Evolutionary conservation across 2,329 filamentous ascomycete species (phyloP).

Genomic region (Colletotrichum plurivorum): DNA sequence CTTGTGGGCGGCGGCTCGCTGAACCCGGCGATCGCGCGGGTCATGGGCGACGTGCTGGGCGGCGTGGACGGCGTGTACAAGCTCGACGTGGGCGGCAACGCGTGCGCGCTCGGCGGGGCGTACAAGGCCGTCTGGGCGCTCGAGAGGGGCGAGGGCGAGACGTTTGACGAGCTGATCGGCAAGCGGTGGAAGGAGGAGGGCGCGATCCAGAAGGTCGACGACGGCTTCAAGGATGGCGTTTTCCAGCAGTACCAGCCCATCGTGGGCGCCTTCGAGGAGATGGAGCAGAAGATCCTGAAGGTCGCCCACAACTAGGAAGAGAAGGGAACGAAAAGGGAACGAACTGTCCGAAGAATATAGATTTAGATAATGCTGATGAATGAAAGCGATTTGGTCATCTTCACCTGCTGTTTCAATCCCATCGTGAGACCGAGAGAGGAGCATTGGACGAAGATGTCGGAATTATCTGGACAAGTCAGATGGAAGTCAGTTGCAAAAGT

Average conservation of each 20-base stretch:
- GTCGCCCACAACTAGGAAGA: constrained; percentile 48
- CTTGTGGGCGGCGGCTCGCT: constrained; percentile 93
- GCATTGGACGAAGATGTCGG: no score
- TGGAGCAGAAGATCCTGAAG: constrained; percentile 78
- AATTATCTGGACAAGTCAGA: neutral
- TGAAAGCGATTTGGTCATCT: constrained; percentile 7
- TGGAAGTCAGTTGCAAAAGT: neutral
- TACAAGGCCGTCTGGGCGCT: constrained; percentile 97
- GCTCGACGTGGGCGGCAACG: constrained; percentile 94
- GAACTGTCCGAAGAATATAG: neutral
- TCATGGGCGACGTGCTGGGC: constrained; percentile 90
- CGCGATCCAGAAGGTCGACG: constrained; percentile 85
- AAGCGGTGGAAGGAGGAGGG: constrained; percentile 87
- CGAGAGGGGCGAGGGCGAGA: constrained; percentile 77
- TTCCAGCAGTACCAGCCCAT: constrained; percentile 86
- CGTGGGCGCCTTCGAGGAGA: constrained; percentile 80
- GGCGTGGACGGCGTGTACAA: constrained; percentile 92
- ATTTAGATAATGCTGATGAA: constrained; percentile 18
- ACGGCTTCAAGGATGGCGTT: constrained; percentile 81
- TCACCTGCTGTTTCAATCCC: neutral
- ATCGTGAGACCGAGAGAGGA: no score
- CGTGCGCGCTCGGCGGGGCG: constrained; percentile 92
- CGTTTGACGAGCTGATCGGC: constrained; percentile 90
- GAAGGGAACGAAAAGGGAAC: neutral
- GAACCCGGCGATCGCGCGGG: constrained; percentile 89